Base-by-base conservation (phyloP, 202 grass and related monocot species). In the Zoysia matrella region DNA sequence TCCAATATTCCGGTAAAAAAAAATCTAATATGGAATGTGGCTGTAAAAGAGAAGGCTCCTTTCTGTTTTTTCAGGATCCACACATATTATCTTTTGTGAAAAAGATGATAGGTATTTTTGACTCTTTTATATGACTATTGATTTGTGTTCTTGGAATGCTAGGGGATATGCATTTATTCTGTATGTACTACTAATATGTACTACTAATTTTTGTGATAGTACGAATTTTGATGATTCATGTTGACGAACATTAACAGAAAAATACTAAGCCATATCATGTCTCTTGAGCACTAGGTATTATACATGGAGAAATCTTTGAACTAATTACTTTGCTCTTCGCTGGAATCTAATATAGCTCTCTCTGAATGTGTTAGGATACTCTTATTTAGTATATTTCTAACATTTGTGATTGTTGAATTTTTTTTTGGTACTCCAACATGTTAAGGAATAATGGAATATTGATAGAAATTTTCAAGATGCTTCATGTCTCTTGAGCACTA, bases 311-410 rank as follows among this genome's bases (percentile, higher is more conserved):
- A 53, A 74, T 79, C 47, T 22, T 80, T 69, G 12, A 47, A 43
- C n/a, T 49, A 49, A 69, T 84, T 74, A 42, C 22, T 41, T 72
- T 42, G 12, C 75, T 68, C 64, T 52, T 81, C 14, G 74, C 4
- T 69, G 47, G 47, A 60, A 56, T 14, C 30, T 56, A 5, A 56
- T 56, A 12, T n/a, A 56, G 13, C 53, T 55, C 52, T 55, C 15
- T 15, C 13, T 13, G 15, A 55, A 55, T 15, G 13, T 56, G 52
- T n/a, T n/a, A 66, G 51, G 43, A n/a, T 79, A 11, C 47, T 58
- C 67, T 69, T 62, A 64, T 47, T 58, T 48, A 71, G 43, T 82
- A 48, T 71, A 52, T 13, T 55, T 47, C 5, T 52, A 45, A 65
- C 22, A 18, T 18, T 62, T 16, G 3, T 85, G 56, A 47, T 72